Evolutionary conservation across 345 rosid species (phyloP), one percentile per base, ranked within the genome.

Genomic region (Schrenkiella parvula): DNA sequence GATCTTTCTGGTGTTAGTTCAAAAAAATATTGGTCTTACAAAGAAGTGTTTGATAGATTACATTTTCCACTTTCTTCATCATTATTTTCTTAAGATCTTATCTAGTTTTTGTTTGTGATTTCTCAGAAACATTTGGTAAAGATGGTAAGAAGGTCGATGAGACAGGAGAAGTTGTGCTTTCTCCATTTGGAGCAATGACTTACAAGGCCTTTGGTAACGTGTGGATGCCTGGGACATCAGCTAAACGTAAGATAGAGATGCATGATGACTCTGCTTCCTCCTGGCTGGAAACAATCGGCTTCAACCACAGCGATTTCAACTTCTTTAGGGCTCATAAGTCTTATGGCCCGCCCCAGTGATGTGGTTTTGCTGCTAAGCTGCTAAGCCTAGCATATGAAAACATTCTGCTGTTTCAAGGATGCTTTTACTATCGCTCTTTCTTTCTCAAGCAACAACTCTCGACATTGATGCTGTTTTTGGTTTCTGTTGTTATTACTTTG

Each of bases 281-380:
- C n/a, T 83, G 80, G 82, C n/a, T 86, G 64, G 19, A 54, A 2
- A 68, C 60, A 5, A 53, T 68, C 15, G 29, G 46, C 1, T 85
- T 85, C 77, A 28, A 4, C 12, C 89, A 86, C 35, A 71, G 18
- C 42, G 87, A 85, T 58, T 79, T 71, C 34, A 34, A 63, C 38
- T 83, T 83, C 84, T 83, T 83, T 26, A 68, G 74, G 80, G 44
- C 79, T 21, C 68, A 18, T 7, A 71, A 72, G 68, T 34, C 15
- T 42, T 37, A 13, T 51, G 39, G 59, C 3, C 0, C 0, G 6
- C 50, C 15, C 46, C 2, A 6, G 28, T 41, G 48, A 17, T 46
- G 74, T 0, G 28, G 19, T 22, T 17, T 29, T 35, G 48, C 66
- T 58, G 31, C 28, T 64, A 14, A 64, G 19, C 9, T 64, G 31